Evolutionary conservation across 2,329 filamentous ascomycete species (phyloP), one percentile per base, ranked within the genome.

Genomic region (Metarhizium album): DNA sequence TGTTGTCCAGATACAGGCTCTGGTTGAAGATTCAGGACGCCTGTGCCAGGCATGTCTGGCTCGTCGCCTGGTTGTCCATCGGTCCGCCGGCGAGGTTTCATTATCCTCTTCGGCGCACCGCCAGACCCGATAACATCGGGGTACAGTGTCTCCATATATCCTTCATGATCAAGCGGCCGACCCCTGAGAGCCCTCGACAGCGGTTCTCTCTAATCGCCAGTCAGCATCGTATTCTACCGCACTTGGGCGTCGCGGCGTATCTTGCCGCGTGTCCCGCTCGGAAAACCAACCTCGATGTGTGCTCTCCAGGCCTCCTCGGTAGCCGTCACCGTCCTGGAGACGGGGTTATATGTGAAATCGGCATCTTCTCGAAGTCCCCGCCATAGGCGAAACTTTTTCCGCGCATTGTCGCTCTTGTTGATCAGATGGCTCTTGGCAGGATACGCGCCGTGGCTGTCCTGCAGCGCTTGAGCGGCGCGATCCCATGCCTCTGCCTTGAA

Each of bases 401-500:
- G 72, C 53, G 78, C 78, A 62, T 82, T 82, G 64, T 82, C 78
- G 55, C 76, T 79, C 66, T 82, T 82, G 68, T 82, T 82, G 63
- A 82, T 79, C 35, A 82, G 73, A 50, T 82, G 78, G 57, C 72
- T 75, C 65, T 81, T 81, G 54, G 78, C 73, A n/a, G 78, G 76
- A 55, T 72, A 79, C 45, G 78, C 76, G 59, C 70, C 69, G 58
- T 81, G 78, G 49, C 71, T 72, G 29, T 77, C 74, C 64, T 75
- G 72, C 50, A 82, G 64, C 31, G 75, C 76, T 45, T 70, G 67
- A 50, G 74, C 72, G 45, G 78, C 78, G 55, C 76, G 75, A 51
- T 80, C 75, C 78, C 78, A 82, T 2, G 78, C 78, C 59, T 80
- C 77, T 18, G 74, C 70, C 64, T 82, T 81, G 70, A 82, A 81